These are phyloP conservation scores for Toxicodendron radicans DNA, from an alignment of 345 rosid species.

Conservation along the genomic window DNA sequence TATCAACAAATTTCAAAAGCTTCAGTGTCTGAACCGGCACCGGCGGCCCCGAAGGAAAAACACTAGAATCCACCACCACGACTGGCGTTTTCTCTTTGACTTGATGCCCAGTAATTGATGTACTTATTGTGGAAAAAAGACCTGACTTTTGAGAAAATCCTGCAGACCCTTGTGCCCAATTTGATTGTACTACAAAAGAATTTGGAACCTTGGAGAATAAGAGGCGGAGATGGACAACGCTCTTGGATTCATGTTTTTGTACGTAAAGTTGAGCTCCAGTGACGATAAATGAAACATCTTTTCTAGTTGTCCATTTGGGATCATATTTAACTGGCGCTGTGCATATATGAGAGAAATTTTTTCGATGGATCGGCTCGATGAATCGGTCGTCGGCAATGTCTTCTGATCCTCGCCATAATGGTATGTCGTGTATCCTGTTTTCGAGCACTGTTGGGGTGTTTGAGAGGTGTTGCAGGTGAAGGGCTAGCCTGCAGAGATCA, in stretches of 20 bases:
- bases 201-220: constrained; percentile 58
- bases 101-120: constrained; percentile 46
- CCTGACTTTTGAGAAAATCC: constrained; percentile 66
- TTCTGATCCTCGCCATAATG: constrained; percentile 70
- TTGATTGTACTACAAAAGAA: constrained; percentile 42
- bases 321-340: constrained; percentile 71
- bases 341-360: constrained; percentile 68
- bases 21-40: constrained; percentile 64
- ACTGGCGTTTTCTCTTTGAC: constrained; percentile 37
- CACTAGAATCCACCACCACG: constrained; percentile 70
- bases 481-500: constrained; percentile 49
- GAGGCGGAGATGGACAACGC: constrained; percentile 76
- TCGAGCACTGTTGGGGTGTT: constrained; percentile 48
- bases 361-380: constrained; percentile 59
- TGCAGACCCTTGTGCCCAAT: constrained; percentile 56
- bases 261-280: constrained; percentile 88
- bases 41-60: constrained; percentile 86
- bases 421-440: constrained; percentile 50
- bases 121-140: constrained; percentile 69
- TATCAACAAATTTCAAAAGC: constrained; percentile 72
- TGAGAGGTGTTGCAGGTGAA: constrained; percentile 77
- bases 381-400: constrained; percentile 35
- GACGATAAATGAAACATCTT: constrained; percentile 62
- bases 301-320: constrained; percentile 43
- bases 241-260: constrained; percentile 60